A percentile compares a stretch with the other conserved stretches of the same genome.
These are phyloP conservation scores for Huntiella abstrusa DNA, from an alignment of 2,329 filamentous ascomycete species.

Conservation along the genomic window DNA sequence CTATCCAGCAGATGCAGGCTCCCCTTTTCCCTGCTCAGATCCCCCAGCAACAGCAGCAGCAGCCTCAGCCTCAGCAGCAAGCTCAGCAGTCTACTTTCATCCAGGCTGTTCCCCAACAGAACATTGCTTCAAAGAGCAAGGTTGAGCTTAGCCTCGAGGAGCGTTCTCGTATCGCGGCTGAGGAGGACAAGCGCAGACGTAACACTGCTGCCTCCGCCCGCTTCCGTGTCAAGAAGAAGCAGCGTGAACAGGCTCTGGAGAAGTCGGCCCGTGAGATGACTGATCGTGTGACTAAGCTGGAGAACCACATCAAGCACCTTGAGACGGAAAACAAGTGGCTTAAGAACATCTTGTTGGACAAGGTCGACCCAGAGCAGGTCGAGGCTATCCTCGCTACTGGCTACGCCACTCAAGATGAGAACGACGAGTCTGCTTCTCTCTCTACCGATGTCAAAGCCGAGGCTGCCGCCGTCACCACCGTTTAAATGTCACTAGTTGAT, in stretches of 20 bases:
- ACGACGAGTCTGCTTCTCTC: conserved; percentile 7
- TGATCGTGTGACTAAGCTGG: conserved; percentile 56
- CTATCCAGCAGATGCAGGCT: conserved; percentile 34
- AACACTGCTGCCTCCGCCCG: conserved; percentile 79
- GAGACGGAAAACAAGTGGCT: conserved; percentile 71
- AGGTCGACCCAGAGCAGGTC: conserved; percentile 46
- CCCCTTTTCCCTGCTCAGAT: conserved; percentile 25
- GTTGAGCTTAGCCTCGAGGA: conserved; percentile 44
- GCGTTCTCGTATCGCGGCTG: conserved; percentile 51
- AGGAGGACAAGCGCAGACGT: conserved; percentile 76
- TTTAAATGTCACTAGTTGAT: too few relatives aligned
- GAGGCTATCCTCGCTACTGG: conserved; percentile 30
- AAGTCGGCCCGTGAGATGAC: conserved; percentile 65
- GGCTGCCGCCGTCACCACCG: neutral
- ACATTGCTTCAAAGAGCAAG: conserved; percentile 22
- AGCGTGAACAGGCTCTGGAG: conserved; percentile 72
- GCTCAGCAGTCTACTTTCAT: conserved; percentile 11
- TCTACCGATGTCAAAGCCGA: conserved; percentile 2
- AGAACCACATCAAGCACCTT: conserved; percentile 56
- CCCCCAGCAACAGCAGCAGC: conserved; percentile 14
- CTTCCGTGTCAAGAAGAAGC: conserved; percentile 92
- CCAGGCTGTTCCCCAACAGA: conserved; percentile 15
- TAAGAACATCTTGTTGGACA: conserved; percentile 63
- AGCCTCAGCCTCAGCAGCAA: conserved; percentile 13
- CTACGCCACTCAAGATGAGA: conserved; percentile 18